Evolutionary conservation across 2,329 filamentous ascomycete species (phyloP).

Genomic region (Eurotiales sp.): DNA sequence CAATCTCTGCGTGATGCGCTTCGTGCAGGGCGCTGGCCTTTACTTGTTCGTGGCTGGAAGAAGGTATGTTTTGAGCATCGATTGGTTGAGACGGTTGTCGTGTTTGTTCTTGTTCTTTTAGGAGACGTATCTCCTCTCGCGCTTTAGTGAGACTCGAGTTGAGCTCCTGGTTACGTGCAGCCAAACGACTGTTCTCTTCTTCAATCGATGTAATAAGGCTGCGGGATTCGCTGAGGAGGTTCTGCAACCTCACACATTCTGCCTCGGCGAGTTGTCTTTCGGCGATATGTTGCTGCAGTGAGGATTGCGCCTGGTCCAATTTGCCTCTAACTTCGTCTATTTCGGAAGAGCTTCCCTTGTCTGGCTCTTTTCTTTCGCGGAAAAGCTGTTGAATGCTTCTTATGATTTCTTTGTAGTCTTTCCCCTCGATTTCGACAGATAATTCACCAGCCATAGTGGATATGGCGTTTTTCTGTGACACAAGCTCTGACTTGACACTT

Average conservation of each 20-base stretch:
- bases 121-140: slow-evolving; percentile 27
- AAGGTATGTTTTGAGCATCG: no score
- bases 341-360: slow-evolving; percentile 18
- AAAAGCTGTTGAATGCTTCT: slow-evolving; percentile 34
- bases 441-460: slow-evolving; percentile 35
- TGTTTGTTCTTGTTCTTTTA: slow-evolving; percentile 31
- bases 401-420: slow-evolving; percentile 38
- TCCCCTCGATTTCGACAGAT: slow-evolving; percentile 28
- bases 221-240: slow-evolving; percentile 35
- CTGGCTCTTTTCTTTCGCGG: slow-evolving; percentile 18
- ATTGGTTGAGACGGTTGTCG: slow-evolving; percentile 28
- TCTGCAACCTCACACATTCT: slow-evolving; percentile 32
- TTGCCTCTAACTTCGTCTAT: slow-evolving; percentile 25
- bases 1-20: slow-evolving; percentile 33
- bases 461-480: slow-evolving; percentile 35
- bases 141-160: slow-evolving; percentile 29
- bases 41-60: slow-evolving; percentile 11
- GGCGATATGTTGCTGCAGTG: slow-evolving; percentile 27
- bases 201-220: slow-evolving; percentile 36
- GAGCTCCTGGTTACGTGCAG: slow-evolving; percentile 32
- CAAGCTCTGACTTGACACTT: slow-evolving; percentile 32
- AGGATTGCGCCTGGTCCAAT: slow-evolving; percentile 26
- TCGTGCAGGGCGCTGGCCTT: slow-evolving; percentile 23
- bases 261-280: slow-evolving; percentile 30
- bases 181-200: slow-evolving; percentile 36